phyloP scores from a whole-genome alignment of 1,284 basidiomycete species.

The Sanghuangporus sanghuang region DNA sequence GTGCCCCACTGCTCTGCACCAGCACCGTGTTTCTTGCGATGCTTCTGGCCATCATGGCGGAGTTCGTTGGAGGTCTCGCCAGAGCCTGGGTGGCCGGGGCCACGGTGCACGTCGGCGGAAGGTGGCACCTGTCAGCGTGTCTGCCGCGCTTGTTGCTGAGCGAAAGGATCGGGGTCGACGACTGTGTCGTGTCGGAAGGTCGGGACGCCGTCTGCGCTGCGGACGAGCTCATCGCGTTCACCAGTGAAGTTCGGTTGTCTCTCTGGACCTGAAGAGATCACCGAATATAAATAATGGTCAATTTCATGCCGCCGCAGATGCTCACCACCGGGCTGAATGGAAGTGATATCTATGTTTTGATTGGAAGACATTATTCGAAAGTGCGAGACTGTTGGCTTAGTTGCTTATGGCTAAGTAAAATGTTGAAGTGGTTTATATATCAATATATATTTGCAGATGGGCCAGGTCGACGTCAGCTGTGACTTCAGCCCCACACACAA shows the following conservation, averaged over 20 bases:
- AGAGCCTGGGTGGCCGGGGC: slow-evolving; percentile 28
- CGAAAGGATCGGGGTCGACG: slow-evolving; percentile 20
- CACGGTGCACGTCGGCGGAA: slow-evolving; percentile 31
- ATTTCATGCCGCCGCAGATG: neutral
- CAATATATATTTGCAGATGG: neutral
- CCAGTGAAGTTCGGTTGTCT: slow-evolving; percentile 6
- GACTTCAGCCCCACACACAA: neutral
- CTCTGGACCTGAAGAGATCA: neutral
- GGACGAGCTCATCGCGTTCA: slow-evolving; percentile 8
- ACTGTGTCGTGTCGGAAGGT: slow-evolving; percentile 15
- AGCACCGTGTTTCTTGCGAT: neutral
- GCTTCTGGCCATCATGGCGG: slow-evolving; percentile 19
- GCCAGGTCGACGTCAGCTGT: neutral
- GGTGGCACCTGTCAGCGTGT: slow-evolving; percentile 26
- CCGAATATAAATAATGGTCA: no score
- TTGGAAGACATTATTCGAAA: neutral
- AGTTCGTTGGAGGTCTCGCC: slow-evolving; percentile 30
- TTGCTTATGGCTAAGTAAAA: no score
- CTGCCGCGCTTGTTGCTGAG: slow-evolving; percentile 15
- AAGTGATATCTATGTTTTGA: neutral
- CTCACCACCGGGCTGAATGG: neutral
- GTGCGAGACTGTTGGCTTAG: neutral
- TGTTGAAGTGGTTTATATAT: neutral
- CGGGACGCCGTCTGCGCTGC: slow-evolving; percentile 6
- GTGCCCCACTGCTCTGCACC: neutral